Base-by-base conservation (phyloP, 2,329 filamentous ascomycete species). In the Myriosclerotinia curreyana region DNA sequence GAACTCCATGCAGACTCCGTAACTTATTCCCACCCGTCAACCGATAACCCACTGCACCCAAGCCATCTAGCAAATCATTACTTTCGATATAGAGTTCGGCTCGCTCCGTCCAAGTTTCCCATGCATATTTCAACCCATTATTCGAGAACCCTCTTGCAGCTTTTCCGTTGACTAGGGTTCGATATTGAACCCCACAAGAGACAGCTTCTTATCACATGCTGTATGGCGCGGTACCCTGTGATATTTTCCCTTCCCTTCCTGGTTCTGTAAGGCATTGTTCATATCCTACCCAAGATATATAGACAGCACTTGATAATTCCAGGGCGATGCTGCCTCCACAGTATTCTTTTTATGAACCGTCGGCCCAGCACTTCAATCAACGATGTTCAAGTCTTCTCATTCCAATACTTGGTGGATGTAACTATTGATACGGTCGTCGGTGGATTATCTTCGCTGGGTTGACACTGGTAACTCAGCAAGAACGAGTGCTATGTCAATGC, bases 261-360 rank as follows among this genome's bases (percentile, higher is more conserved):
- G 28, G 25, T 56, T 20, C 38, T 44, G 42, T 17, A 25, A 38
- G 51, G 34, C 14, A 34, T 17, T 14, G 25, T 46, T 34, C 22
- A 17, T 15, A 20, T 46, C 25, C 14, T n/a, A n/a, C 15, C 25
- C 44, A 17, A 34, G 22, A 44, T n/a, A 58, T 58, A 58, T 46
- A 58, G 54, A 58, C 46, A 58, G 54, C 4, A 34, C 42, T 42
- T 34, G 54, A 58, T 15, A 22, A 7, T 17, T 22, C 40, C 28
- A 46, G 40, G 25, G 46, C 46, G 15, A 46, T 58, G 54, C 20
- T 34, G 44, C 40, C 28, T 31, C 42, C 25, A 42, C 38, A n/a
- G 53, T 44, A 20, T 44, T n/a, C 42, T 58, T 56, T 46, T 56
- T 46, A 36, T 58, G 40, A 58, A 58, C 25, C 54, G 22, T 58